Conservation (phyloP, 2,329 filamentous ascomycete genomes). For the Penicillium sp. region DNA sequence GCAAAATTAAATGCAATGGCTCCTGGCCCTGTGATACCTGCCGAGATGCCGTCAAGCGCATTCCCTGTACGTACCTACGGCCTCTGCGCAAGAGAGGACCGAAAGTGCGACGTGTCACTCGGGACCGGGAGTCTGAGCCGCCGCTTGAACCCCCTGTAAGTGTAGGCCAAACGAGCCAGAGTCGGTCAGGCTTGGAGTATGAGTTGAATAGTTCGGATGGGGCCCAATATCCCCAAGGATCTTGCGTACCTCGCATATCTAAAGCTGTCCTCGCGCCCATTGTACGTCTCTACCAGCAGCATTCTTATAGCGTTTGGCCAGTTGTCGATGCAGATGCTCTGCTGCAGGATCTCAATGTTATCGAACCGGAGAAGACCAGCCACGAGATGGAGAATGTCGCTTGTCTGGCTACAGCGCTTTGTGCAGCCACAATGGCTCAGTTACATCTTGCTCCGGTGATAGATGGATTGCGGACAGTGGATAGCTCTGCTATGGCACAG, state of each 20-base stretch:
- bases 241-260: slow-evolving; percentile 4
- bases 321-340: slow-evolving; percentile 22
- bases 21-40: slow-evolving; percentile 29
- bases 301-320: slow-evolving; percentile 31
- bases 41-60: slow-evolving; percentile 15
- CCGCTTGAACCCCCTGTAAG: background rate
- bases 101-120: slow-evolving; percentile 18
- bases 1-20: slow-evolving; percentile 31
- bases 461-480: slow-evolving; percentile 7
- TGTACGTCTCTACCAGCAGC: slow-evolving; percentile 21
- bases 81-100: slow-evolving; percentile 28
- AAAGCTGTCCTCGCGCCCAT: slow-evolving; percentile 13
- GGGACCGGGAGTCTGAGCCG: background rate
- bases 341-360: slow-evolving; percentile 11
- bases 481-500: slow-evolving; percentile 19
- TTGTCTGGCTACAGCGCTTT: slow-evolving; percentile 26
- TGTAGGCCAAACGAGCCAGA: too few species aligned
- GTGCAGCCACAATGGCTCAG: slow-evolving; percentile 32
- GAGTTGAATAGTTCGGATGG: background rate
- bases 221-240: too few species aligned
- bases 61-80: slow-evolving; percentile 27
- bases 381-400: slow-evolving; percentile 6
- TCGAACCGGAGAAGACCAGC: slow-evolving; percentile 9
- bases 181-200: background rate
- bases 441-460: slow-evolving; percentile 22